phyloP scores from a whole-genome alignment of 371 early-diverging fungal genomes.

The Zancudomyces culisetae region DNA sequence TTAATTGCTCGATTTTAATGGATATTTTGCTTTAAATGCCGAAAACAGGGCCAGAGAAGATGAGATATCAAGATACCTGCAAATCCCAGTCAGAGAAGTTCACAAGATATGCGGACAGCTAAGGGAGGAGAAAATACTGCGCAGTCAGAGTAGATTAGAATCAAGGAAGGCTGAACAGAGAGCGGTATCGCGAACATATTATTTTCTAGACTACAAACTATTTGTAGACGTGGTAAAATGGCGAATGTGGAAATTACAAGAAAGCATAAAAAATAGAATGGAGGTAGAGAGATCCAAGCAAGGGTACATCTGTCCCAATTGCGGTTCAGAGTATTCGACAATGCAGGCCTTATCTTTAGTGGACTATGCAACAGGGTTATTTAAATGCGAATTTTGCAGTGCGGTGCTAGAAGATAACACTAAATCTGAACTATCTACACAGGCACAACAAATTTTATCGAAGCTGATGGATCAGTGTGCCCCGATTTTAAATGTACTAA shows the following conservation, averaged over 20 bases:
- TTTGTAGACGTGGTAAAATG: constrained; percentile 88
- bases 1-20: no score
- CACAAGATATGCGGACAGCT: constrained; percentile 61
- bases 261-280: constrained; percentile 43
- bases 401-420: constrained; percentile 38
- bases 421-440: constrained; percentile 36
- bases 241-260: constrained; percentile 71
- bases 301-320: constrained; percentile 45
- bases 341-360: constrained; percentile 34
- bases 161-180: constrained; percentile 41
- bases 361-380: constrained; percentile 27
- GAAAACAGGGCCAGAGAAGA: constrained; percentile 58
- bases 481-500: constrained; percentile 61
- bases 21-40: no score
- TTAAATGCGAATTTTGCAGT: constrained; percentile 41
- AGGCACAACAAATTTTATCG: constrained; percentile 14
- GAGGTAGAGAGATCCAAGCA: constrained; percentile 49
- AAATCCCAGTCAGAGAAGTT: constrained; percentile 48
- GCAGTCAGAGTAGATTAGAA: constrained; percentile 40
- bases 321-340: constrained; percentile 31
- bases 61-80: constrained; percentile 45
- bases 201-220: constrained; percentile 76
- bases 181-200: constrained; percentile 48
- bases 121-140: constrained; percentile 49
- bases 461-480: constrained; percentile 61